Conservation (phyloP, 139 green algal genomes). For the Tetraselmis striata region DNA sequence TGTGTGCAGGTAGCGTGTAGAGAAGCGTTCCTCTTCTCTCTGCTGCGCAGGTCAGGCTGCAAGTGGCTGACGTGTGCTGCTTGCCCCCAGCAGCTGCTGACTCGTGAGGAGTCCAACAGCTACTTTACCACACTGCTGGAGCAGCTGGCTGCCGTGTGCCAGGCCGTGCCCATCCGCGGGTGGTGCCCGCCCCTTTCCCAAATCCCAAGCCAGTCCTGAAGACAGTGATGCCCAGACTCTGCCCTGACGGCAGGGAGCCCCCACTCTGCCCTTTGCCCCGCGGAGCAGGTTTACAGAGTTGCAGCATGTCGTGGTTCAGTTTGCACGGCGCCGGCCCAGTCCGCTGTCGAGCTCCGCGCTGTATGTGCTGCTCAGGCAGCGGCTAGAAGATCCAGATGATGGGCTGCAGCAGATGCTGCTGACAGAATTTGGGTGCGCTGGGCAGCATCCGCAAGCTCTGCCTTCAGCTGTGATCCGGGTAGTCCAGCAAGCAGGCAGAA, state of each 20-base stretch:
- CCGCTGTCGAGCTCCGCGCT: slow-evolving; percentile 46
- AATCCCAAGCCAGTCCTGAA: no score
- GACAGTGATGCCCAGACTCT: no score
- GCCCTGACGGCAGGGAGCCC: no score
- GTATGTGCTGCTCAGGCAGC: slow-evolving; percentile 40
- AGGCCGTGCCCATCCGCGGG: not conserved
- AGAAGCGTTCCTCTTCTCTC: no score
- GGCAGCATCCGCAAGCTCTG: not conserved
- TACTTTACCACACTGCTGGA: slow-evolving; percentile 42
- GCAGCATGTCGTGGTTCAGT: slow-evolving; percentile 19
- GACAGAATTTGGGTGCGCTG: not conserved
- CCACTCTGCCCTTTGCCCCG: no score
- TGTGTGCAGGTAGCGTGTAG: no score
- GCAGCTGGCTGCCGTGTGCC: slow-evolving; percentile 28
- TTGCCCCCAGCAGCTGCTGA: slow-evolving; percentile 26
- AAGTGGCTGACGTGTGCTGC: no score
- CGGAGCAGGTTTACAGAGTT: slow-evolving; percentile 27
- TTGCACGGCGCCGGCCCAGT: slow-evolving; percentile 14
- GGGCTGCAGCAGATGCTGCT: not conserved
- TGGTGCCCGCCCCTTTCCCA: no score
- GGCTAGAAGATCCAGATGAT: not conserved
- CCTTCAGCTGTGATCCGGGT: not conserved
- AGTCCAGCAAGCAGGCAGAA: not conserved
- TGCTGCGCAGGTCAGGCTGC: no score
- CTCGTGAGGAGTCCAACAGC: slow-evolving; percentile 21